Evolutionary conservation across 768 basidiomycete species (phyloP), one percentile per base, ranked within the genome.

Genomic region (Suillus discolor): DNA sequence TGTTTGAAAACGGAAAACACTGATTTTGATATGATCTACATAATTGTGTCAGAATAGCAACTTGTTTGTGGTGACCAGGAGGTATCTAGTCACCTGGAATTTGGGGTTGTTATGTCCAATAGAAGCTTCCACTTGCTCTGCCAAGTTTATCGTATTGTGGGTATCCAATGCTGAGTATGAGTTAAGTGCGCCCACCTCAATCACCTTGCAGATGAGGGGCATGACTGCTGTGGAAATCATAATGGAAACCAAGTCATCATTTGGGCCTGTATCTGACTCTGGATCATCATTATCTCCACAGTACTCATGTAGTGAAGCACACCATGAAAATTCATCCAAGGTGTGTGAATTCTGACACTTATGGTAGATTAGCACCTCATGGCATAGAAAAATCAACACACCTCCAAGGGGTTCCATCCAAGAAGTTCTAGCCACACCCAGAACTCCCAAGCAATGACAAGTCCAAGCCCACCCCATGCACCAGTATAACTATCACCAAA

Each of bases 401-500:
- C 94, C 79, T 91, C 85, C 28, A 96, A 81, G 57, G 92, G 93
- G 74, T 95, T 87, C 96, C 96, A 97, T 4, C 90, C 92, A 12
- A 94, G 78, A 68, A 89, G 83, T 78, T 98, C 96, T 65, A 94
- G 79, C 63, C 94, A 82, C n/a, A 87, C 87, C 93, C 94, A 96
- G 74, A 96, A 97, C 76, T 96, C 94, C 94, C 95, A 97, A 57
- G 93, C 92, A 60, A 89, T 89, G 1, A 96, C 88, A 49, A 95
- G 83, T 0, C 90, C 94, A 62, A 96, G 80, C 5, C 95, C 93
- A 57, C 96, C 96, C 83, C 93, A 98, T 6, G 96, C 96, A 45
- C 91, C 89, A 3, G 84, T 79, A 78, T 97, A 98, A 65, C 85
- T 94, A 68, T 98, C 96, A 6, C 81, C 82, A 70, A 90, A 94